phyloP scores from a whole-genome alignment of 345 rosid species.

The Rubroshorea leprosula region DNA sequence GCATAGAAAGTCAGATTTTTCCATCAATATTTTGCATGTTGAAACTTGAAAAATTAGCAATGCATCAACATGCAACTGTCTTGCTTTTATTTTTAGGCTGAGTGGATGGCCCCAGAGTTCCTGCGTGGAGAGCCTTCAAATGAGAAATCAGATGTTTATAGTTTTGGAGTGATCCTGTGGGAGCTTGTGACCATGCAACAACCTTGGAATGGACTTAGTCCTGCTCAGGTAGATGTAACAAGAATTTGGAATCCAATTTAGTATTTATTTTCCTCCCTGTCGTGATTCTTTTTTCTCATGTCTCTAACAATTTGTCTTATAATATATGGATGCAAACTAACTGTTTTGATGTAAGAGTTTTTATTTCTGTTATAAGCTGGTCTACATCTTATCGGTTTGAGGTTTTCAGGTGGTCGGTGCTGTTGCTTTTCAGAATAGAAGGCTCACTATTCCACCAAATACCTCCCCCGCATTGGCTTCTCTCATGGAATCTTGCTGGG shows the following conservation, averaged over 20 bases:
- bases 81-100: constrained; percentile 68
- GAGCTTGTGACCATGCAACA: constrained; percentile 86
- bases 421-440: constrained; percentile 93
- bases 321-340: no score
- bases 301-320: no score
- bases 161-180: constrained; percentile 93
- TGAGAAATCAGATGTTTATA: constrained; percentile 92
- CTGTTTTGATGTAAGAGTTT: no score
- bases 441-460: constrained; percentile 62
- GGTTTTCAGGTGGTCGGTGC: constrained; percentile 85
- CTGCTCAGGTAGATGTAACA: constrained; percentile 62
- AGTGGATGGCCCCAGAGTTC: constrained; percentile 99
- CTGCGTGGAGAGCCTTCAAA: constrained; percentile 97
- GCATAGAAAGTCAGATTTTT: constrained; percentile 19
- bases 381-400: not conserved
- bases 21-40: constrained; percentile 23
- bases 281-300: no score
- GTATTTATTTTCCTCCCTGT: not conserved
- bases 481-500: constrained; percentile 97
- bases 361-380: not conserved
- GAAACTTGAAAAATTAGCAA: constrained; percentile 11
- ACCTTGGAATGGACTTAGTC: constrained; percentile 93
- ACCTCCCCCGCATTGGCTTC: constrained; percentile 71
- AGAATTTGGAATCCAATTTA: not conserved
- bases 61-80: constrained; percentile 39